Percentiles rank a stretch among this genome's conserved stretches.
phyloP scores from a whole-genome alignment of 164 flowering plant genomes.

The Dillenia suffruticosa region DNA sequence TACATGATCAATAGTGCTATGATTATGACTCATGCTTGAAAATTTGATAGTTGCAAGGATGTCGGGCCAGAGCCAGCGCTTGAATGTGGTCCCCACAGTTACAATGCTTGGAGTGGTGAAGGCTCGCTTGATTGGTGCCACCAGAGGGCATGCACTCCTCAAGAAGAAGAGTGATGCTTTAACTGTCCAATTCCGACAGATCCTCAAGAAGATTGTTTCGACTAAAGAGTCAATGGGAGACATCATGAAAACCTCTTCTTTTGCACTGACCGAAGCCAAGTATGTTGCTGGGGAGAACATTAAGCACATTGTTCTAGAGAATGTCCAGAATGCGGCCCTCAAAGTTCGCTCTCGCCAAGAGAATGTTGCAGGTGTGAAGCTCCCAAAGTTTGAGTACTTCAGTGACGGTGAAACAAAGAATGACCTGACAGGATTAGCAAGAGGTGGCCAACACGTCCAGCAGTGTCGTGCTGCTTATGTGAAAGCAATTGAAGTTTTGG shows the following conservation, averaged over 20 bases:
- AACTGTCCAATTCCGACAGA: conserved; percentile 85
- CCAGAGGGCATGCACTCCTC: conserved; percentile 93
- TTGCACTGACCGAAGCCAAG: conserved; percentile 88
- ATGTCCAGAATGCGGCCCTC: conserved; percentile 66
- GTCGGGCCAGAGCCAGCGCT: conserved; percentile 85
- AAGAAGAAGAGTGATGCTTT: conserved; percentile 98
- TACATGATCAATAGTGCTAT: too few relatives aligned
- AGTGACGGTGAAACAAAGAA: conserved; percentile 88
- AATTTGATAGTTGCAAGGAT: conserved; percentile 28
- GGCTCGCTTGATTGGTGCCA: conserved; percentile 92
- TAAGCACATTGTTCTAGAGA: conserved; percentile 85
- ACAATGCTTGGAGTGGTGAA: conserved; percentile 87
- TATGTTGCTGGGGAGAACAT: conserved; percentile 94
- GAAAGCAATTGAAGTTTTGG: conserved; percentile 88
- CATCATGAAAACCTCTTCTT: conserved; percentile 79
- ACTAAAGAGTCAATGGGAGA: conserved; percentile 94
- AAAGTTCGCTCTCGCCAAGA: conserved; percentile 80
- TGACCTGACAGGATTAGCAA: conserved; percentile 85
- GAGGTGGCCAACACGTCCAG: conserved; percentile 97
- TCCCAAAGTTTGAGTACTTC: conserved; percentile 84
- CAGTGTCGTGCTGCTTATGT: conserved; percentile 76
- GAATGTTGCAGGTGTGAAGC: conserved; percentile 92
- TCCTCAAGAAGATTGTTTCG: conserved; percentile 81
- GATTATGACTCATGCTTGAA: too few relatives aligned
- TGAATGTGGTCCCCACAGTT: conserved; percentile 93